Conservation (phyloP, 148 eudicot genomes). For the Camellia sinensis region DNA sequence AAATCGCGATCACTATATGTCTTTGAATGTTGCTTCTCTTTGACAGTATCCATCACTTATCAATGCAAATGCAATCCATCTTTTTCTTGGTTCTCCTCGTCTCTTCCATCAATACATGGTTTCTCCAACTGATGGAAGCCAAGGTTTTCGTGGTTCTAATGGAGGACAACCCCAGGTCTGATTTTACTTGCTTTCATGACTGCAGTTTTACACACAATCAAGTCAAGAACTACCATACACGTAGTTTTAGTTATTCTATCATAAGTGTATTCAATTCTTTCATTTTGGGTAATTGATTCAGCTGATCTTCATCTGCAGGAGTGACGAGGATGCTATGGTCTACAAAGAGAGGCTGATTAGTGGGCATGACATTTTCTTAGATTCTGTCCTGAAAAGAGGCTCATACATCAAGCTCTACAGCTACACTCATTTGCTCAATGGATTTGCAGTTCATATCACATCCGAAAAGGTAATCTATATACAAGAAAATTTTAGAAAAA, state of each 20-base stretch:
- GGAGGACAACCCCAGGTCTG: conserved; percentile 46
- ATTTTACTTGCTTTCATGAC: background rate
- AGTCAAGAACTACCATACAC: too few relatives aligned
- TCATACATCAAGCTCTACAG: conserved; percentile 53
- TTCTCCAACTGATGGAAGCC: conserved; percentile 29
- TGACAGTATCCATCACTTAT: background rate
- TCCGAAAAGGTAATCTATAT: conserved; percentile 33
- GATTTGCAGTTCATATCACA: conserved; percentile 50
- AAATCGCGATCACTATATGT: background rate
- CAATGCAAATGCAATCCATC: conserved; percentile 15
- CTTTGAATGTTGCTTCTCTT: background rate
- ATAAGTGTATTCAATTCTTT: background rate
- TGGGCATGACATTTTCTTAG: conserved; percentile 50
- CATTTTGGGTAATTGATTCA: conserved; percentile 4
- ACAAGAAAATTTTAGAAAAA: too few relatives aligned
- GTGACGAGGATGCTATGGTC: conserved; percentile 21
- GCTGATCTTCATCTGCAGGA: too few relatives aligned
- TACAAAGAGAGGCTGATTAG: conserved; percentile 40
- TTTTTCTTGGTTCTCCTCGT: conserved; percentile 20
- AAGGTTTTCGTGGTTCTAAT: conserved; percentile 60
- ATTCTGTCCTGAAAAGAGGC: conserved; percentile 41
- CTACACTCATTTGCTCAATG: conserved; percentile 66
- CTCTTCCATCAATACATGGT: conserved; percentile 26
- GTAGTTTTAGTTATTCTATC: too few relatives aligned
- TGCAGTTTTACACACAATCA: background rate